Conservation (phyloP, 2,329 filamentous ascomycete species). For the Fusarium pseudograminearum region DNA sequence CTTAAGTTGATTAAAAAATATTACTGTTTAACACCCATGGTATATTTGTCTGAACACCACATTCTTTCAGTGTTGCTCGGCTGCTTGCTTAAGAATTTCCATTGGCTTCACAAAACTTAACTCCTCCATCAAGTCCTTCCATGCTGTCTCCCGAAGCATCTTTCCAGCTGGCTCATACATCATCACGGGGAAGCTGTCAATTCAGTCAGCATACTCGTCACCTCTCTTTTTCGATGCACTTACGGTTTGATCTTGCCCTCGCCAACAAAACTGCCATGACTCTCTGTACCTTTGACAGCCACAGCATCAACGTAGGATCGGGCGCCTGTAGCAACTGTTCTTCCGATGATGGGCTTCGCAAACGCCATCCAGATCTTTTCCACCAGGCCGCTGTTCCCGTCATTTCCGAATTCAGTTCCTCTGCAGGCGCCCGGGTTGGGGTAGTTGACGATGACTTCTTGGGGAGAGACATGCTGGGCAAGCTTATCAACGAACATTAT, state of each 20-base stretch:
- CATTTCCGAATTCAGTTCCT: conserved; percentile 58
- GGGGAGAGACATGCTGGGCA: conserved; percentile 51
- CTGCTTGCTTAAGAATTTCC: conserved; percentile 12
- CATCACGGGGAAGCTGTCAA: conserved; percentile 25
- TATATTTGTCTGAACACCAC: no score
- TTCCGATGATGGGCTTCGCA: conserved; percentile 19
- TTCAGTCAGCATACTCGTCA: conserved; percentile 3
- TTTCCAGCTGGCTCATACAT: conserved; percentile 41
- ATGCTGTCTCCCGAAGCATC: conserved; percentile 34
- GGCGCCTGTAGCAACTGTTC: conserved; percentile 33
- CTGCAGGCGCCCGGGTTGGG: conserved; percentile 60
- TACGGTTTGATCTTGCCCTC: conserved; percentile 47
- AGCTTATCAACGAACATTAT: conserved; percentile 55
- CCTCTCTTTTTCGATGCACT: neutral
- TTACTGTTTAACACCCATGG: neutral
- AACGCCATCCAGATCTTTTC: conserved; percentile 27
- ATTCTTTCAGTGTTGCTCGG: neutral
- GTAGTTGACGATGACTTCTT: conserved; percentile 60
- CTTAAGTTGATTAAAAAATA: neutral
- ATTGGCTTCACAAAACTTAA: conserved; percentile 37
- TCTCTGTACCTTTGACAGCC: conserved; percentile 36
- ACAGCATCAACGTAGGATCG: conserved; percentile 44
- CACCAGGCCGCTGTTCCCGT: conserved; percentile 40
- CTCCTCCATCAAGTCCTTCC: conserved; percentile 43
- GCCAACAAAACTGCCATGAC: conserved; percentile 44